Percentiles rank a stretch among this genome's conserved stretches.
These are phyloP conservation scores for Pochonia chlamydosporia DNA, from an alignment of 2,329 filamentous ascomycete species.

Conservation along the genomic window DNA sequence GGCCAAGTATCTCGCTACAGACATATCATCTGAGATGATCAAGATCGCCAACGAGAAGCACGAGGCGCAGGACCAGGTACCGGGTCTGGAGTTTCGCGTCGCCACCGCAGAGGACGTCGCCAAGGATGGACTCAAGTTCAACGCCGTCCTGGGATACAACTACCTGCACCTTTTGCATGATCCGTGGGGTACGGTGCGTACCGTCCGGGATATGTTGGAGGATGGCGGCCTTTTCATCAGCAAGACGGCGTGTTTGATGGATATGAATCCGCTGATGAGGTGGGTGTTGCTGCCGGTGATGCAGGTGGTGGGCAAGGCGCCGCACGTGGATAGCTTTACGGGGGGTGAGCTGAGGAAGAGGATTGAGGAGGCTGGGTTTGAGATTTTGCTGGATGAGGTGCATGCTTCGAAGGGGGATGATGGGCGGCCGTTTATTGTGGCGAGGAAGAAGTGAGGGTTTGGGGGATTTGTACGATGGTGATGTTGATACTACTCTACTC, in stretches of 20 bases:
- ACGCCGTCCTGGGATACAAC: conserved; percentile 12
- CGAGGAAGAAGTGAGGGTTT: conserved; percentile 8
- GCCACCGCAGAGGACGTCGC: conserved; percentile 4
- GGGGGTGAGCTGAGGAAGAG: background rate
- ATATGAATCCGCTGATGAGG: conserved; percentile 7
- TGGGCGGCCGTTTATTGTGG: conserved; percentile 10
- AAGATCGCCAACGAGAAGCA: conserved; percentile 5
- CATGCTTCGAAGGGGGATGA: conserved; percentile 9
- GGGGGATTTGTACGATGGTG: background rate
- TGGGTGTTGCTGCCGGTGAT: conserved; percentile 8
- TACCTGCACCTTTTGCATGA: conserved; percentile 14
- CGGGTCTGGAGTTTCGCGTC: background rate
- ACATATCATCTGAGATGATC: conserved; percentile 12
- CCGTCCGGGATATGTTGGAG: conserved; percentile 6
- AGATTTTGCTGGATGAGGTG: conserved; percentile 9
- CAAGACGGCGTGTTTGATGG: conserved; percentile 12
- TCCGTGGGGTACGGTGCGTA: conserved; percentile 6
- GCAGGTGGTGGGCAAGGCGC: conserved; percentile 4
- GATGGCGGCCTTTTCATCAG: conserved; percentile 12
- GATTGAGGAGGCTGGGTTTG: conserved; percentile 8
- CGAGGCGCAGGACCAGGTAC: background rate
- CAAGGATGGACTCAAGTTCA: background rate
- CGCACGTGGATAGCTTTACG: conserved; percentile 4
- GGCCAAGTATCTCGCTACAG: conserved; percentile 10
- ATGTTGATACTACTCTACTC: too few relatives aligned